A percentile compares a stretch with the other conserved stretches of the same genome.
Evolutionary conservation across 805 yeast species (phyloP).

Genomic region (Vanderwaltozyma tropicalis): DNA sequence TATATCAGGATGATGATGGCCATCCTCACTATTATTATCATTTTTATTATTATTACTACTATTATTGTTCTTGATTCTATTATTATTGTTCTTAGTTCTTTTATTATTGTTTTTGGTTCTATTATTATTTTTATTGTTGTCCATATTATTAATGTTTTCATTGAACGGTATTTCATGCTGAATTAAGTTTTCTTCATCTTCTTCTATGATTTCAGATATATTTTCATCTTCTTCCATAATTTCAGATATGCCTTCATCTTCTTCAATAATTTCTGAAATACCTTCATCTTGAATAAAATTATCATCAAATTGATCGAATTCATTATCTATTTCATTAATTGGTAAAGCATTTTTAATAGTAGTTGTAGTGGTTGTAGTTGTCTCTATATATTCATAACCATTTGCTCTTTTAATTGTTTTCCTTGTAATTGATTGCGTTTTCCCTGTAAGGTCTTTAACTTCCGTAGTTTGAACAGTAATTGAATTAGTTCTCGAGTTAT

Average conservation of each 20-base stretch:
- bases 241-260: conserved; percentile 7
- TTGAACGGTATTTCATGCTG: no score
- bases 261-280: conserved; percentile 2
- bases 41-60: no score
- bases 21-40: no score
- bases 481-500: conserved; percentile 21
- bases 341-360: conserved; percentile 10
- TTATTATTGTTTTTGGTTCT: no score
- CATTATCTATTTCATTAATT: conserved; percentile 15
- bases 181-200: not conserved
- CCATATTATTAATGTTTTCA: no score
- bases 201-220: not conserved
- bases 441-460: conserved; percentile 40
- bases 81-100: no score
- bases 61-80: not conserved
- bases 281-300: conserved; percentile 16
- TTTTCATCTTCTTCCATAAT: conserved; percentile 3
- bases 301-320: conserved; percentile 25
- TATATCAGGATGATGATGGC: not conserved
- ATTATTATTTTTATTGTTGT: no score
- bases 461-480: conserved; percentile 41
- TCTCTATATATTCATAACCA: conserved; percentile 39
- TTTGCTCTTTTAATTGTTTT: conserved; percentile 42
- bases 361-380: conserved; percentile 33
- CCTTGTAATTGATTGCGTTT: conserved; percentile 46